phyloP scores from a whole-genome alignment of 208 protist genomes.

The Trypanosomatidae sp. region DNA sequence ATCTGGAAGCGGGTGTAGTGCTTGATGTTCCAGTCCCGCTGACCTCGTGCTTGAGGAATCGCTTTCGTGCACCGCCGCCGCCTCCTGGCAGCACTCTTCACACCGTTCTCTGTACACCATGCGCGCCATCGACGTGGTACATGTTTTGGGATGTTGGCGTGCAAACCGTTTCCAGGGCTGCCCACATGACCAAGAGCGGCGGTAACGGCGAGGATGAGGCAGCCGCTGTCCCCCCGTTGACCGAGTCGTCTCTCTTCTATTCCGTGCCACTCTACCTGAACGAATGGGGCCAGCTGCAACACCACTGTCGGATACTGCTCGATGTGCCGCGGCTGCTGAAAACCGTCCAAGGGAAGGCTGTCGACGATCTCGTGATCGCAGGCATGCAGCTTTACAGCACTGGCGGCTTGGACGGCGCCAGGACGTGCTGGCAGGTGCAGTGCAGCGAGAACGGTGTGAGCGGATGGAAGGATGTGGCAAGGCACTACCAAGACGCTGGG shows the following conservation, averaged over 20 bases:
- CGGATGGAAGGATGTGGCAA: slow-evolving; percentile 20
- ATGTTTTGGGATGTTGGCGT: slow-evolving; percentile 21
- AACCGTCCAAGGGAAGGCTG: not conserved
- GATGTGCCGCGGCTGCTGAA: slow-evolving; percentile 14
- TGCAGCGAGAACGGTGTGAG: slow-evolving; percentile 16
- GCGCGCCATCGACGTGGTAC: slow-evolving; percentile 12
- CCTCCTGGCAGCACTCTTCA: slow-evolving; percentile 4
- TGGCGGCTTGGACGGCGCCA: slow-evolving; percentile 7
- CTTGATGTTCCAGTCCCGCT: slow-evolving; percentile 3
- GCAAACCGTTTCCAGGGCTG: not conserved
- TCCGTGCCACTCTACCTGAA: slow-evolving; percentile 15
- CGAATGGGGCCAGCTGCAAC: slow-evolving; percentile 22
- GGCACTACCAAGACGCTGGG: slow-evolving; percentile 13
- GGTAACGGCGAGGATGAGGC: not conserved
- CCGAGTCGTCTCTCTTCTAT: slow-evolving; percentile 21
- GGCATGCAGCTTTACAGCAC: slow-evolving; percentile 28
- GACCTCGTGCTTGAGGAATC: not conserved
- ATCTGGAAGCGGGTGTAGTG: slow-evolving; percentile 3
- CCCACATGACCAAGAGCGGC: not conserved
- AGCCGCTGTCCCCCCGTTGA: not conserved
- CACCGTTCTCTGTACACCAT: slow-evolving; percentile 15
- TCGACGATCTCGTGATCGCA: slow-evolving; percentile 10
- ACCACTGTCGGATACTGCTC: slow-evolving; percentile 20
- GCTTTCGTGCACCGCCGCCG: slow-evolving; percentile 7
- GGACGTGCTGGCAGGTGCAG: slow-evolving; percentile 24